Conservation (phyloP, 345 rosid genomes). For the Euphorbia tirucalli region DNA sequence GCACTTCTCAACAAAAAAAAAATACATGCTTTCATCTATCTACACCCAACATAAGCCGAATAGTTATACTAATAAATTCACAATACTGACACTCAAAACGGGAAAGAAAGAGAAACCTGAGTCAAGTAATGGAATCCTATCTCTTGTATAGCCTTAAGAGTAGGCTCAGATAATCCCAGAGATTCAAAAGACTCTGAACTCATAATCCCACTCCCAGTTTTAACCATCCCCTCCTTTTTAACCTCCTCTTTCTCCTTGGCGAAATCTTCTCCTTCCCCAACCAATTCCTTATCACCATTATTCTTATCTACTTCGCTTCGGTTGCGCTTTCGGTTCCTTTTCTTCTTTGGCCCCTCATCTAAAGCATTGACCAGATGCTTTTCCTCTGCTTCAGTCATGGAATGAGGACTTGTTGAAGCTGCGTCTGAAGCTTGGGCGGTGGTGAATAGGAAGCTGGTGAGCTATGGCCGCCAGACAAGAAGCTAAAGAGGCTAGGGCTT, state of each 20-base stretch:
- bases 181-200: constrained; percentile 70
- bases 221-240: constrained; percentile 21
- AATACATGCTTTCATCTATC: no score
- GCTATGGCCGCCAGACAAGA: no score
- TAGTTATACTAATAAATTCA: background rate
- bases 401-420: background rate
- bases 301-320: constrained; percentile 1
- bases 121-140: constrained; percentile 84
- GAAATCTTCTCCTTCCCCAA: constrained; percentile 13
- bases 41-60: no score
- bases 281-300: constrained; percentile 13
- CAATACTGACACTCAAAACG: background rate
- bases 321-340: constrained; percentile 28
- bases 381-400: constrained; percentile 1
- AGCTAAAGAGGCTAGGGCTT: no score
- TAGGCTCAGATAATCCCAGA: constrained; percentile 61
- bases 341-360: constrained; percentile 4
- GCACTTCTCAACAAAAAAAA: background rate
- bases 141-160: constrained; percentile 61
- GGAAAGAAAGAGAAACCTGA: constrained; percentile 43
- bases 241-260: constrained; percentile 25
- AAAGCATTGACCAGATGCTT: background rate
- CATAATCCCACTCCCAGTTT: constrained; percentile 68
- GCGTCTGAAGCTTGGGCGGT: no score
- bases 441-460: no score